A percentile compares a stretch with the other conserved stretches of the same genome.
phyloP scores from a whole-genome alignment of 2,329 filamentous ascomycete genomes.

The Aspergillus glaucus region DNA sequence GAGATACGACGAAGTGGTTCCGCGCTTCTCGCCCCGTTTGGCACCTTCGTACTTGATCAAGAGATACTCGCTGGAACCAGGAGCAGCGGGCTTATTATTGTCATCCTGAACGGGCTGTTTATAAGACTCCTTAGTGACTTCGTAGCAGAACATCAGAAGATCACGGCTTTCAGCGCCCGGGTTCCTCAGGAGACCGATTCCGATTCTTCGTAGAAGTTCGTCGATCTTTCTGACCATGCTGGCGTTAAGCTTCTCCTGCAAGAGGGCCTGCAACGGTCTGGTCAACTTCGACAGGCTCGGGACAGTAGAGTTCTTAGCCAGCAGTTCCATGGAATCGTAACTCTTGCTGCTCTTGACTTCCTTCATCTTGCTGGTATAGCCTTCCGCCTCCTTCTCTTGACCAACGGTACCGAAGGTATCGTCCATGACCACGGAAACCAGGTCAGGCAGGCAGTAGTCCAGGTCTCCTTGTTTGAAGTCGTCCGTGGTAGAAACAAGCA shows the following conservation, averaged over 20 bases:
- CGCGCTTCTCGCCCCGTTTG: conserved; percentile 65
- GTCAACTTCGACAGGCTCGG: conserved; percentile 67
- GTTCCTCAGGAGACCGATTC: conserved; percentile 76
- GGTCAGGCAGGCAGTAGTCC: conserved; percentile 74
- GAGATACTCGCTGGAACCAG: conserved; percentile 50
- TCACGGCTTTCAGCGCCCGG: conserved; percentile 70
- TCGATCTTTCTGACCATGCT: conserved; percentile 86
- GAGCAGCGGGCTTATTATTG: conserved; percentile 15
- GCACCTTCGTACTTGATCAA: conserved; percentile 70
- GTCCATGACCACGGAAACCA: conserved; percentile 87
- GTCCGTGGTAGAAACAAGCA: conserved; percentile 69
- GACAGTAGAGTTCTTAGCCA: conserved; percentile 76
- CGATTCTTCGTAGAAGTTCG: conserved; percentile 75
- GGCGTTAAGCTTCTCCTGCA: conserved; percentile 77
- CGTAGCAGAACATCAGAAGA: conserved; percentile 89
- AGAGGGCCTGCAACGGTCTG: conserved; percentile 67
- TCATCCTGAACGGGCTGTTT: conserved; percentile 49
- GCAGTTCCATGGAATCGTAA: conserved; percentile 91
- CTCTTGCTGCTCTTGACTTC: conserved; percentile 98
- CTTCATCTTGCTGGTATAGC: conserved; percentile 91
- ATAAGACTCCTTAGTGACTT: conserved; percentile 84
- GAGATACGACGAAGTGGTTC: conserved; percentile 68
- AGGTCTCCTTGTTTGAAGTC: conserved; percentile 73
- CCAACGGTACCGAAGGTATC: conserved; percentile 91
- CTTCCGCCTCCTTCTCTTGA: conserved; percentile 94